Conservation (phyloP, 1,284 basidiomycete genomes). For the Xerocomus nothofagi region DNA sequence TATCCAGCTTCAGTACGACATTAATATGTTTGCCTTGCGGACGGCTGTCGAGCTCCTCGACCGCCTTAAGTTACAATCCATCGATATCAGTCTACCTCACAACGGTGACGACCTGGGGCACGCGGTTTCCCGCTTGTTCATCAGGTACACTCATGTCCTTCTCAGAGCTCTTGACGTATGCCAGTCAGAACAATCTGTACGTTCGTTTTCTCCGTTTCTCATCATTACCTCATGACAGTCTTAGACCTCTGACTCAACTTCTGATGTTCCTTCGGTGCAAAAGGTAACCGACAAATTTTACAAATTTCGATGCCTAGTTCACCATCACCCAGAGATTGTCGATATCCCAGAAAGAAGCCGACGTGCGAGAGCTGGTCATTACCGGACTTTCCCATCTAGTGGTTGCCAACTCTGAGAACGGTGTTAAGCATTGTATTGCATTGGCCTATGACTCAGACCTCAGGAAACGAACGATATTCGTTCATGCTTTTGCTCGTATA, state of each 20-base stretch:
- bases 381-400: constrained; percentile 81
- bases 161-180: constrained; percentile 59
- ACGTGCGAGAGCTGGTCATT: constrained; percentile 71
- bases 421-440: constrained; percentile 84
- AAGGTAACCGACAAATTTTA: constrained; percentile 39
- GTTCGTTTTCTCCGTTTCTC: constrained; percentile 16
- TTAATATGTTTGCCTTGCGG: constrained; percentile 71
- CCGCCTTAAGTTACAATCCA: constrained; percentile 64
- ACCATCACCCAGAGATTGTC: constrained; percentile 43
- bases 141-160: constrained; percentile 70
- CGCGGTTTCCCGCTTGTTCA: constrained; percentile 75
- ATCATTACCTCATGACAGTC: constrained; percentile 6
- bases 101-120: constrained; percentile 68
- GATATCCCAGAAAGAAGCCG: constrained; percentile 52
- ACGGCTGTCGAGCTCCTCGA: constrained; percentile 78
- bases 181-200: constrained; percentile 47
- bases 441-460: constrained; percentile 79
- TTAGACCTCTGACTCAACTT: constrained; percentile 51
- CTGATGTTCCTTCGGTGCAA: constrained; percentile 52
- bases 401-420: constrained; percentile 83
- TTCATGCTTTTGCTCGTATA: constrained; percentile 86
- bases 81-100: constrained; percentile 50
- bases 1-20: constrained; percentile 52
- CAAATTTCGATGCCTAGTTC: background rate
- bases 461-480: constrained; percentile 78